Percentiles rank a stretch among this genome's conserved stretches.
Conservation (phyloP, 306 rosid genomes). For the Cicer bijugum region DNA sequence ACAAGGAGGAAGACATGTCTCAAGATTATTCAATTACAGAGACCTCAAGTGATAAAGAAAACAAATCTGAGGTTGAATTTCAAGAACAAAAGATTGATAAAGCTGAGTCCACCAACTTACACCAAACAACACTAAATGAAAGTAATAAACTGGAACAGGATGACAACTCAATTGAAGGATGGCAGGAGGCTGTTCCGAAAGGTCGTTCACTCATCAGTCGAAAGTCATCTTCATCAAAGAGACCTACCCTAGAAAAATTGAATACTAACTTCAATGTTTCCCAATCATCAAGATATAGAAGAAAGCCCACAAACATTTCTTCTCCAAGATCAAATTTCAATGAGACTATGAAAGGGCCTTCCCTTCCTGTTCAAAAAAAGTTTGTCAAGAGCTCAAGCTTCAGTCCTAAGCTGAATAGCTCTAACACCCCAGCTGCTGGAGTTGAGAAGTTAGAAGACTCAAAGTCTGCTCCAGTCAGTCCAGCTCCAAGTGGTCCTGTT, state of each 20-base stretch:
- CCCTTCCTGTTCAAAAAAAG: constrained; percentile 62
- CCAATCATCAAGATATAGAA: constrained; percentile 71
- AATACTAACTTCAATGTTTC: constrained; percentile 77
- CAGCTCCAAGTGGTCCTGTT: constrained; percentile 60
- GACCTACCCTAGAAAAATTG: constrained; percentile 89
- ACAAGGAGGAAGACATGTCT: constrained; percentile 63
- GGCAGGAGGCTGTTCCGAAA: constrained; percentile 99
- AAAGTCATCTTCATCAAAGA: constrained; percentile 76
- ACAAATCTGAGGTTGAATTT: constrained; percentile 63
- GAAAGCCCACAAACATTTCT: constrained; percentile 63
- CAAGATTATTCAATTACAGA: constrained; percentile 54
- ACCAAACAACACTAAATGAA: constrained; percentile 49
- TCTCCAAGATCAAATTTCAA: constrained; percentile 62
- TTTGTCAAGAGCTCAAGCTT: constrained; percentile 77
- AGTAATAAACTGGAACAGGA: constrained; percentile 56
- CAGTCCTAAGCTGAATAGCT: constrained; percentile 68
- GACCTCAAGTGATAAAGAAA: constrained; percentile 83
- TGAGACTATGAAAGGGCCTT: constrained; percentile 59
- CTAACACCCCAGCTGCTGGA: constrained; percentile 50
- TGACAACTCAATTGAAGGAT: constrained; percentile 84
- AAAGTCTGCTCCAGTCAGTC: constrained; percentile 76
- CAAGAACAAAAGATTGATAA: constrained; percentile 57
- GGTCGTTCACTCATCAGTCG: constrained; percentile 77
- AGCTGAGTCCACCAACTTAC: constrained; percentile 56
- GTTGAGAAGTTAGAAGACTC: constrained; percentile 61